phyloP scores from a whole-genome alignment of 2,329 filamentous ascomycete genomes.

The Verticillium dahliae region DNA sequence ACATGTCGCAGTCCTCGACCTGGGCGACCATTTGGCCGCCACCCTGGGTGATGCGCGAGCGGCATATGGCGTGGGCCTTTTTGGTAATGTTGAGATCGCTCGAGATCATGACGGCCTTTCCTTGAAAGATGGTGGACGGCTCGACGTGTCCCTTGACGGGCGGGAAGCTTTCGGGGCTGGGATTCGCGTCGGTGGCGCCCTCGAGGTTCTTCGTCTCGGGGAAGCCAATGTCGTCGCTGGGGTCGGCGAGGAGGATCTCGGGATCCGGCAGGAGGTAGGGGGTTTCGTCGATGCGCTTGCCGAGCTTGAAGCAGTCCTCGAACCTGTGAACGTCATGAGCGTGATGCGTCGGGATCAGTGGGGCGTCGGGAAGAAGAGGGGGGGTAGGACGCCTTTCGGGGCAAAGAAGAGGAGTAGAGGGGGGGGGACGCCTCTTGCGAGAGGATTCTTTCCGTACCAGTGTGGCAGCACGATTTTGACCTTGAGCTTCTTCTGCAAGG shows the following conservation, averaged over 20 bases:
- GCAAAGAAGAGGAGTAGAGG: too few species aligned
- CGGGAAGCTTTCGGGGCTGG: conserved; percentile 31
- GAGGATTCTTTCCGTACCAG: conserved; percentile 47
- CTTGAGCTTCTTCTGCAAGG: conserved; percentile 57
- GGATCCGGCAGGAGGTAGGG: conserved; percentile 85
- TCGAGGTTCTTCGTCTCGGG: conserved; percentile 55
- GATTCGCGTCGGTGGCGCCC: conserved; percentile 54
- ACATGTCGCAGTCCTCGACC: conserved; percentile 69
- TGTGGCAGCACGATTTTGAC: conserved; percentile 87
- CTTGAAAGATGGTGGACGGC: conserved; percentile 67
- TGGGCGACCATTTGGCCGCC: conserved; percentile 62
- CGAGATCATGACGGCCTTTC: conserved; percentile 72
- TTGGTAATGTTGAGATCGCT: conserved; percentile 64
- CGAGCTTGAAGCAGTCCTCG: conserved; percentile 90
- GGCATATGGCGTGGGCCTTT: conserved; percentile 61
- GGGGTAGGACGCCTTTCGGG: too few species aligned
- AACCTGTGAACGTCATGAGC: conserved; percentile 53
- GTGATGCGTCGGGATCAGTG: neutral
- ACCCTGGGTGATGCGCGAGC: conserved; percentile 62
- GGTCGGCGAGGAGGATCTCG: conserved; percentile 62
- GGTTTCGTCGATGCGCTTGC: conserved; percentile 80
- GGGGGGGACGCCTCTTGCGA: neutral
- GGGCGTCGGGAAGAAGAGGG: too few species aligned
- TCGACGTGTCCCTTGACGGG: conserved; percentile 30
- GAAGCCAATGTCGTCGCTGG: conserved; percentile 48